Percentiles rank a stretch among this genome's conserved stretches.
Conservation (phyloP, 371 early-diverging fungal species). For the Mortierella sp. region DNA sequence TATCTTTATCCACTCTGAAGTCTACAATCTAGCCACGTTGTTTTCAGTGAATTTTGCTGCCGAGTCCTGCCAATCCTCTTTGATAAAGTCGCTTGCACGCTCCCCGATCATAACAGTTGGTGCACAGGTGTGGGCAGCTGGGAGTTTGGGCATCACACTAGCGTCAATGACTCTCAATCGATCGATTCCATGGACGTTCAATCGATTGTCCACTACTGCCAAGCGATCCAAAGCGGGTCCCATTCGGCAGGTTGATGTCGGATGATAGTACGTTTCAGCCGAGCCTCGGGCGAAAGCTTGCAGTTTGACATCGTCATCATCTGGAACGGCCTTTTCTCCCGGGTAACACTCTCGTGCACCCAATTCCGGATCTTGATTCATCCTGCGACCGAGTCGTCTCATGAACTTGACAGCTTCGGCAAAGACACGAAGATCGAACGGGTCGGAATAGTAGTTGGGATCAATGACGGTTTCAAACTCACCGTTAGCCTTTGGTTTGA, state of each 20-base stretch:
- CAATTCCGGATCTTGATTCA: constrained; percentile 33
- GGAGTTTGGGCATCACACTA: constrained; percentile 57
- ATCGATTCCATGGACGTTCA: constrained; percentile 56
- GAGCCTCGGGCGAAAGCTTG: constrained; percentile 3
- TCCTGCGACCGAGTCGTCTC: constrained; percentile 11
- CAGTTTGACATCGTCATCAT: constrained; percentile 19
- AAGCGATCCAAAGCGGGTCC: constrained; percentile 36
- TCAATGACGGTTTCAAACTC: constrained; percentile 28
- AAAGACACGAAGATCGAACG: constrained; percentile 37
- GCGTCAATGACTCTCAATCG: constrained; percentile 62
- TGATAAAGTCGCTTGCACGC: constrained; percentile 44
- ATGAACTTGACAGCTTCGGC: constrained; percentile 32
- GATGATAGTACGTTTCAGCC: constrained; percentile 20
- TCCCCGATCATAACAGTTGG: constrained; percentile 44
- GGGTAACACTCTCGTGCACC: constrained; percentile 28
- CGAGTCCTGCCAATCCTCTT: constrained; percentile 35
- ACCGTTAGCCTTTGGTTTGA: constrained; percentile 11
- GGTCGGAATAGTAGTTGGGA: constrained; percentile 32
- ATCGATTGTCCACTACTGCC: constrained; percentile 57
- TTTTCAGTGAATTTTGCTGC: not conserved
- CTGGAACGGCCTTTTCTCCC: constrained; percentile 10
- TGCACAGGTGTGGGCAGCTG: constrained; percentile 40
- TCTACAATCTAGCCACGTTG: constrained; percentile 5
- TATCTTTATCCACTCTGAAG: too few species aligned
- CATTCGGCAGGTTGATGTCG: constrained; percentile 47